Evolutionary conservation across 768 basidiomycete genomes (phyloP), one percentile per base, ranked within the genome.

Genomic region (Sporobolomyces roseus): DNA sequence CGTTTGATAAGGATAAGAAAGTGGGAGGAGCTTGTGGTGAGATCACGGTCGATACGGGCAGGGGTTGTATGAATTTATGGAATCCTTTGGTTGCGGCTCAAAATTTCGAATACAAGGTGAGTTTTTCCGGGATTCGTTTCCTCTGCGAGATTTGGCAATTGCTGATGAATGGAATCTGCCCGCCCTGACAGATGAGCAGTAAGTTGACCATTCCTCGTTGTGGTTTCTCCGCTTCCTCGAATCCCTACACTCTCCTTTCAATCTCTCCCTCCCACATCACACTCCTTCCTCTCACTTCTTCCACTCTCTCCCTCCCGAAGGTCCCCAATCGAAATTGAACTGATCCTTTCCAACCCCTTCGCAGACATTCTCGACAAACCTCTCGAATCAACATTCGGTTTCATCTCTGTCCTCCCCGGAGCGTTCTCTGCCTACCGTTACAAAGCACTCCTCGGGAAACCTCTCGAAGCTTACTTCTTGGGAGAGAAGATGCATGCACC

Each of bases 81-180:
- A 94, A 94, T 75, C 93, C 93, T 0, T 81, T 96, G 8, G 80
- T 77, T 25, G 93, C 93, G 1, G 90, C 93, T 0, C 93, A 96
- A 77, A 94, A 96, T 77, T 97, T 96, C 76, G 91, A 94, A 79
- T 94, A 94, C 80, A 94, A 93, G 79, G n/a, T n/a, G n/a, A n/a
- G n/a, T n/a, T n/a, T n/a, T n/a, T 83, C 90, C 87, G 85, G 85
- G n/a, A n/a, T n/a, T n/a, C n/a, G n/a, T n/a, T n/a, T n/a, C n/a
- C n/a, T n/a, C n/a, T n/a, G n/a, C n/a, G n/a, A n/a, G n/a, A n/a
- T n/a, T n/a, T n/a, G n/a, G n/a, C n/a, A n/a, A n/a, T n/a, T n/a
- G n/a, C n/a, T n/a, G n/a, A n/a, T n/a, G n/a, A n/a, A n/a, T n/a
- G n/a, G n/a, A n/a, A n/a, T n/a, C n/a, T n/a, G n/a, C n/a, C n/a